Evolutionary conservation across 129 eudicot species (phyloP).

Genomic region (Flaveria trinervia): DNA sequence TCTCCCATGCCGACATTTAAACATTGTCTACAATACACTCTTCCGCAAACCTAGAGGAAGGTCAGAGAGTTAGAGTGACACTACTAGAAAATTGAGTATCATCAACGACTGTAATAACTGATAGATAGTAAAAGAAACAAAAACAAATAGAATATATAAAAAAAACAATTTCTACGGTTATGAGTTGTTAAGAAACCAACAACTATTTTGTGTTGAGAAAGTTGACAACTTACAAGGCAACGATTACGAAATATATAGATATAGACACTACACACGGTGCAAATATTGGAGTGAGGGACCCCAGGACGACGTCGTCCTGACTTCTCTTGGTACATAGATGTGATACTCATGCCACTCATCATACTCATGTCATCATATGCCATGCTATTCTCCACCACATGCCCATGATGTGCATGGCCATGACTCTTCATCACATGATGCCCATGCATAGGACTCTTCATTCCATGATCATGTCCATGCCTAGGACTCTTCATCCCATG

Average conservation of each 20-base stretch:
- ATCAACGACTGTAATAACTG: too few species aligned
- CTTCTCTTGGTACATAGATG: slow-evolving; percentile 50
- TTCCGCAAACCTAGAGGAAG: slow-evolving; percentile 63
- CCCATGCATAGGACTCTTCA: slow-evolving; percentile 15
- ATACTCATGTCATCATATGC: slow-evolving; percentile 52
- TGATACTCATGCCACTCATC: slow-evolving; percentile 49
- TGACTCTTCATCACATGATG: slow-evolving; percentile 20
- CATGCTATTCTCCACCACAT: slow-evolving; percentile 39
- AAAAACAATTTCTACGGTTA: neutral
- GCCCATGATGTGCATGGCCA: slow-evolving; percentile 19
- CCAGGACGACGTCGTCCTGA: slow-evolving; percentile 67
- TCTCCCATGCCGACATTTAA: slow-evolving; percentile 80
- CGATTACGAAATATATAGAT: slow-evolving; percentile 66
- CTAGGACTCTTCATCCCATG: slow-evolving; percentile 13
- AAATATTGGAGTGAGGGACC: slow-evolving; percentile 85
- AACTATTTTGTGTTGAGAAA: neutral
- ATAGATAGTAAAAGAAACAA: too few species aligned
- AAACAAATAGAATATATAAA: too few species aligned
- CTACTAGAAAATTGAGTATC: neutral
- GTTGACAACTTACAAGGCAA: slow-evolving; percentile 49
- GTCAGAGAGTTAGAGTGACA: neutral
- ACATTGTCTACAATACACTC: slow-evolving; percentile 78
- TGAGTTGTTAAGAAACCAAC: too few species aligned
- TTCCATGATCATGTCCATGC: slow-evolving; percentile 26
- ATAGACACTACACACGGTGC: slow-evolving; percentile 61